Percentiles rank a stretch among this genome's conserved stretches.
Evolutionary conservation across 2,329 filamentous ascomycete genomes (phyloP).

Genomic region (Venturia nashicola): DNA sequence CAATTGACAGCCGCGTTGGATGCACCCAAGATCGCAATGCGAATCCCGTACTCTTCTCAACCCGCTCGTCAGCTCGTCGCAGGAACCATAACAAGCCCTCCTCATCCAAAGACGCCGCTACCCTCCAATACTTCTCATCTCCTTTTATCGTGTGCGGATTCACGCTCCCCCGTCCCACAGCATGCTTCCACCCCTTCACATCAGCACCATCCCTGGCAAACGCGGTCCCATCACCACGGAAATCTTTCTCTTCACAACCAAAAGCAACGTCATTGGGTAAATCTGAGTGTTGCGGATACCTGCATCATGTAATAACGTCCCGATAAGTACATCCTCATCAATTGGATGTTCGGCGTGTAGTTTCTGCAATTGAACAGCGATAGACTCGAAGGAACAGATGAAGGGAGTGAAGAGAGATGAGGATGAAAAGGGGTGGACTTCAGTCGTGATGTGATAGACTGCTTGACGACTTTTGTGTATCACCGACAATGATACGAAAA

Average conservation of each 20-base stretch:
- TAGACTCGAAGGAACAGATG: background rate
- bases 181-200: conserved; percentile 2
- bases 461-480: background rate
- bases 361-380: background rate
- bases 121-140: conserved; percentile 5
- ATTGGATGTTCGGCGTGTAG: conserved; percentile 15
- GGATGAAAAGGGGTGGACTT: background rate
- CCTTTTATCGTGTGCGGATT: conserved; percentile 10
- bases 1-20: background rate
- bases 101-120: conserved; percentile 5
- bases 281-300: background rate
- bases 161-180: background rate
- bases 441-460: background rate
- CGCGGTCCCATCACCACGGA: background rate
- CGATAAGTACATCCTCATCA: conserved; percentile 5
- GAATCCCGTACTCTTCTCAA: background rate
- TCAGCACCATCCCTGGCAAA: background rate
- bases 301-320: conserved; percentile 4
- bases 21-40: background rate
- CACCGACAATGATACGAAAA: conserved; percentile 1
- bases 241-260: conserved; percentile 1
- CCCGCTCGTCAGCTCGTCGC: background rate
- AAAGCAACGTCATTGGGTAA: conserved; percentile 6
- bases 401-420: background rate
- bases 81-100: background rate